Evolutionary conservation across 1,284 basidiomycete species (phyloP).

Genomic region (Caloboletus firmus): DNA sequence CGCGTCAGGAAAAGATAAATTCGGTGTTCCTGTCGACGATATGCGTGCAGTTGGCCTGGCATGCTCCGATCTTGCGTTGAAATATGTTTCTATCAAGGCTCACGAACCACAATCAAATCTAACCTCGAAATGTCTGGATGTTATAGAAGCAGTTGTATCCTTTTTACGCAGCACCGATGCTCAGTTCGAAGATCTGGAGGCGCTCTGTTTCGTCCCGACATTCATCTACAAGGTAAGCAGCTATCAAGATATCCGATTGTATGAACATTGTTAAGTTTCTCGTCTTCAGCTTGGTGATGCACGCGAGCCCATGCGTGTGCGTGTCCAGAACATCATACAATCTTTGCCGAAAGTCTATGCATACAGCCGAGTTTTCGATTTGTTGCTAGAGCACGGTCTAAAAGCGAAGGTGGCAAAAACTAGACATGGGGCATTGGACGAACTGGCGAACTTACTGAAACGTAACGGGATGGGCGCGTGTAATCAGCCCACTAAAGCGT

Average conservation of each 20-base stretch:
- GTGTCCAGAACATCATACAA: constrained; percentile 73
- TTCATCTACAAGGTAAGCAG: constrained; percentile 81
- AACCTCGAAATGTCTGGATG: constrained; percentile 86
- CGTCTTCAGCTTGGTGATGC: constrained; percentile 71
- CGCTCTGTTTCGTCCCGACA: constrained; percentile 86
- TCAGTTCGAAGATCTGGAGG: constrained; percentile 87
- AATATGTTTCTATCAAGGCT: constrained; percentile 90
- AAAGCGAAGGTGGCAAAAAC: constrained; percentile 90
- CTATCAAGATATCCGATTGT: neutral
- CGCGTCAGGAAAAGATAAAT: constrained; percentile 59
- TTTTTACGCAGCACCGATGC: constrained; percentile 74
- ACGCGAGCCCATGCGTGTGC: constrained; percentile 69
- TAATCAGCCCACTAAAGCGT: constrained; percentile 73
- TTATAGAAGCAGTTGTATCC: constrained; percentile 77
- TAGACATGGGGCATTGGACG: constrained; percentile 82
- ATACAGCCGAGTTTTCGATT: constrained; percentile 86
- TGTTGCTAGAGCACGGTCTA: constrained; percentile 83
- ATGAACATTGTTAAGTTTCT: constrained; percentile 4
- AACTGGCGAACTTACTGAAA: constrained; percentile 75
- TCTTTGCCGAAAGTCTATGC: constrained; percentile 79
- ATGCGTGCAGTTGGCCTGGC: constrained; percentile 75
- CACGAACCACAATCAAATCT: constrained; percentile 95
- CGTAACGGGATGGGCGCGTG: constrained; percentile 83
- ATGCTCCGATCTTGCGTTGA: constrained; percentile 90
- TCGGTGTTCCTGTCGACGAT: constrained; percentile 52